phyloP scores from a whole-genome alignment of 352 stramenopile genomes.

The Globisporangium radiosum region DNA sequence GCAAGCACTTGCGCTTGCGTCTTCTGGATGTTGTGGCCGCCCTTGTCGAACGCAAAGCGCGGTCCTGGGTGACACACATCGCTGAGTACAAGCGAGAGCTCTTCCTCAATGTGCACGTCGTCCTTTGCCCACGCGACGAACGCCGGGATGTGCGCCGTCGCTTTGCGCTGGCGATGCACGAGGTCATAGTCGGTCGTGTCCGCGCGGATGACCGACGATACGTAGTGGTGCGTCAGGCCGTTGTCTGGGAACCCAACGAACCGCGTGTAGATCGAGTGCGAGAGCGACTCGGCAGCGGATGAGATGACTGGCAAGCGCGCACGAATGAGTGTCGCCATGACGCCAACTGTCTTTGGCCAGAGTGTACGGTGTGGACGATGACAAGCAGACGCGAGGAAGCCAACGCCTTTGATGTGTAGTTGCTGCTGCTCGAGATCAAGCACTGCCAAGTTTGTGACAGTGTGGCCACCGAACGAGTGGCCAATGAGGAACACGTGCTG shows the following conservation, averaged over 20 bases:
- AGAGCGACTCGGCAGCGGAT: conserved; percentile 8
- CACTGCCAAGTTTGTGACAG: conserved; percentile 33
- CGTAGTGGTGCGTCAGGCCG: not conserved
- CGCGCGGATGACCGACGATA: not conserved
- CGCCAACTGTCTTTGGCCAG: conserved; percentile 10
- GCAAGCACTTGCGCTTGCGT: conserved; percentile 41
- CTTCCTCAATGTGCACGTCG: conserved; percentile 26
- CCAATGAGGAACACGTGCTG: conserved; percentile 9
- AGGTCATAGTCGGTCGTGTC: conserved; percentile 33
- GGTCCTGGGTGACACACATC: conserved; percentile 16
- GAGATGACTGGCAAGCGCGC: conserved; percentile 24
- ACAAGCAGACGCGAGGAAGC: conserved; percentile 22
- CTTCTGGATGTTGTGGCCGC: conserved; percentile 77
- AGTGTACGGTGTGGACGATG: conserved; percentile 30
- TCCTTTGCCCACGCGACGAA: conserved; percentile 55
- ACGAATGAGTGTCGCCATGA: conserved; percentile 6
- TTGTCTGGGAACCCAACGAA: not conserved
- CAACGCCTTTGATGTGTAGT: conserved; percentile 24
- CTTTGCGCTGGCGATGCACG: conserved; percentile 24
- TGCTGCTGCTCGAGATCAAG: conserved; percentile 21
- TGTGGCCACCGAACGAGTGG: conserved; percentile 15
- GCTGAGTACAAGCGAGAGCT: not conserved
- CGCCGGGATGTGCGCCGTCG: conserved; percentile 24
- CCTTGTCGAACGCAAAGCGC: conserved; percentile 38
- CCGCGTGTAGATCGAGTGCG: conserved; percentile 1